A percentile compares a stretch with the other conserved stretches of the same genome.
phyloP scores from a whole-genome alignment of 352 stramenopile species.

The Saprolegnia diclina region DNA sequence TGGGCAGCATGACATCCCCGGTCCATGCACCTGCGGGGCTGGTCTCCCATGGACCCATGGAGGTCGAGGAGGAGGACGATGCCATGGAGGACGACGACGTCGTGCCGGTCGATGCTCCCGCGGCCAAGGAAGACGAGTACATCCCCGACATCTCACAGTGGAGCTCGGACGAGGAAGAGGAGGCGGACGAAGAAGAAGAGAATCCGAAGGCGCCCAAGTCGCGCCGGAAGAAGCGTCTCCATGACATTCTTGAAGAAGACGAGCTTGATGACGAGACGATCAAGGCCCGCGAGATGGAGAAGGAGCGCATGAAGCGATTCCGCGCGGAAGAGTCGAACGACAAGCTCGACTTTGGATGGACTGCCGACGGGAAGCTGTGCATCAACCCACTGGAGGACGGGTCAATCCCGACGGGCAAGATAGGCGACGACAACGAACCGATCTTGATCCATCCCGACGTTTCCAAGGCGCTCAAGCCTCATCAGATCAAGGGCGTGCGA shows the following conservation, averaged over 20 bases:
- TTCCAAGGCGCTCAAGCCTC: slow-evolving; percentile 63
- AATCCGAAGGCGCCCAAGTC: slow-evolving; percentile 30
- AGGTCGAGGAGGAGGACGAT: slow-evolving; percentile 26
- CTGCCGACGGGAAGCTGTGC: slow-evolving; percentile 42
- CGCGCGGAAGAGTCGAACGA: slow-evolving; percentile 17
- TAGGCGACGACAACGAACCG: slow-evolving; percentile 44
- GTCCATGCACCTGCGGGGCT: background rate
- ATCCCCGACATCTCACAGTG: slow-evolving; percentile 21
- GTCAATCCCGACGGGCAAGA: slow-evolving; percentile 34
- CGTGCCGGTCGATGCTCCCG: slow-evolving; percentile 29
- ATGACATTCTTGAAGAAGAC: slow-evolving; percentile 55
- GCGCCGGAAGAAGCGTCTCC: slow-evolving; percentile 54
- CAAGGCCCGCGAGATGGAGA: slow-evolving; percentile 56
- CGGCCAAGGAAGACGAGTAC: slow-evolving; percentile 27
- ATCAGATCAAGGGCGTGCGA: slow-evolving; percentile 65
- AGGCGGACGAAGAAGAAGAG: slow-evolving; percentile 27
- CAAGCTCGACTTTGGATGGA: slow-evolving; percentile 16
- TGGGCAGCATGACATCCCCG: background rate
- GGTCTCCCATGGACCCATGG: background rate
- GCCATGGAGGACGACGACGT: slow-evolving; percentile 26
- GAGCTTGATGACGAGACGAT: slow-evolving; percentile 61
- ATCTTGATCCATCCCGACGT: slow-evolving; percentile 66
- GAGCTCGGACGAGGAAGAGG: slow-evolving; percentile 21
- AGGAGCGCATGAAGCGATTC: slow-evolving; percentile 37
- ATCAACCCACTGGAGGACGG: slow-evolving; percentile 50